Evolutionary conservation across 148 eudicot genomes (phyloP).

Genomic region (Nyssa sinensis): DNA sequence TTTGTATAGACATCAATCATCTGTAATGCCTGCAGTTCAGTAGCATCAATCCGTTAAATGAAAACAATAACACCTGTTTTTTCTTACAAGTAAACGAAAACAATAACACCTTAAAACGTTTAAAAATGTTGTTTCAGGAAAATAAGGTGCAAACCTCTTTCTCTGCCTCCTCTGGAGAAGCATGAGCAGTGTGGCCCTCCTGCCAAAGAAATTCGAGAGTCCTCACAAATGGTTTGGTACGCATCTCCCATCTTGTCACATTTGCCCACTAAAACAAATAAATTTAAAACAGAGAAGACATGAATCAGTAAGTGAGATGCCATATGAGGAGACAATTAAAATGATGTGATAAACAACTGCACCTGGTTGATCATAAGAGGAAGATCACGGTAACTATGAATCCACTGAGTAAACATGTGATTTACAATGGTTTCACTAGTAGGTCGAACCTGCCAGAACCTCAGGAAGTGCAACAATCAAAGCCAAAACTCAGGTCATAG

Average conservation of each 20-base stretch:
- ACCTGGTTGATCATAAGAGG: constrained; percentile 99
- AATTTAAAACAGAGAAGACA: neutral
- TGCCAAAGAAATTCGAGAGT: constrained; percentile 99
- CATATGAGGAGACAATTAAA: neutral
- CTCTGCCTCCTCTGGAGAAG: constrained; percentile 93
- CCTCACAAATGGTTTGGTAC: constrained; percentile 96
- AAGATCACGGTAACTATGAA: constrained; percentile 97
- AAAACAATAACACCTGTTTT: too few relatives aligned
- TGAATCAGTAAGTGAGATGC: constrained; percentile 2
- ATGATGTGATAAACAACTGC: neutral
- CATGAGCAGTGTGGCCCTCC: constrained; percentile 99
- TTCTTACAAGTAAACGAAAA: too few relatives aligned
- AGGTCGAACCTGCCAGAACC: constrained; percentile 99
- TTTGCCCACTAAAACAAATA: constrained; percentile 79
- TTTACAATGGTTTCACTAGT: constrained; percentile 99
- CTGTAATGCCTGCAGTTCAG: constrained; percentile 80
- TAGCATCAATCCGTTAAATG: constrained; percentile 26
- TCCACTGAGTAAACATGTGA: constrained; percentile 99
- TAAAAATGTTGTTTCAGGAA: neutral
- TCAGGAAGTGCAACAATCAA: constrained; percentile 92
- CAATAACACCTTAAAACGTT: neutral
- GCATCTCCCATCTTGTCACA: constrained; percentile 99
- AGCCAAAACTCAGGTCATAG: constrained; percentile 55
- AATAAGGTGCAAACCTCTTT: constrained; percentile 56
- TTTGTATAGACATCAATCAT: constrained; percentile 89